Percentiles rank a stretch among this genome's conserved stretches.
These are phyloP conservation scores for Coemansia sp. DNA, from an alignment of 192 early-diverging fungal genomes.

Conservation along the genomic window DNA sequence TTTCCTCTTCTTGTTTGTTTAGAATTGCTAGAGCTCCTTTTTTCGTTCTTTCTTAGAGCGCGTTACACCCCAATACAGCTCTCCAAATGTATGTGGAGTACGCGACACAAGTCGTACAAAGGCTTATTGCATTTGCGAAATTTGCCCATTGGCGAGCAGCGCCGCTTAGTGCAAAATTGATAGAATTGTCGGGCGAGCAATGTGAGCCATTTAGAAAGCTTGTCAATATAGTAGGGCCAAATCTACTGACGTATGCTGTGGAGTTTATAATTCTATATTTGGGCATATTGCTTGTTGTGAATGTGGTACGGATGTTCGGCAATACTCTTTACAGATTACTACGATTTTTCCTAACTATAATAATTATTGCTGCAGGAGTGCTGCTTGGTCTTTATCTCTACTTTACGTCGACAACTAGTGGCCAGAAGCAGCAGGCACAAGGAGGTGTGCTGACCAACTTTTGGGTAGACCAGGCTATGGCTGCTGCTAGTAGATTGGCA, in stretches of 20 bases:
- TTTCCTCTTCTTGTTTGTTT: constrained; percentile 1
- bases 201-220: constrained; percentile 31
- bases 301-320: constrained; percentile 28
- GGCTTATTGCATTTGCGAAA: constrained; percentile 2
- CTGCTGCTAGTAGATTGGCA: constrained; percentile 15
- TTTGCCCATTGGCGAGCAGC: constrained; percentile 28
- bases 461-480: constrained; percentile 33
- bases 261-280: constrained; percentile 25
- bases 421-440: constrained; percentile 13
- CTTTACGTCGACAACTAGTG: constrained; percentile 19
- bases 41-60: neutral
- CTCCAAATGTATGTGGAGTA: constrained; percentile 24
- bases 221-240: constrained; percentile 18
- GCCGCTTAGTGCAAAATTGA: constrained; percentile 25
- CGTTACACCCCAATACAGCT: neutral
- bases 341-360: constrained; percentile 14
- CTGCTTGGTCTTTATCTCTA: constrained; percentile 35
- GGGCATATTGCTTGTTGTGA: constrained; percentile 6
- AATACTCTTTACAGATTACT: constrained; percentile 42
- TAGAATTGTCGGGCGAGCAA: constrained; percentile 18
- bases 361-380: constrained; percentile 17
- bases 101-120: constrained; percentile 13
- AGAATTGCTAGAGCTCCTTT: neutral
- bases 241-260: constrained; percentile 12
- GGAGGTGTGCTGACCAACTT: constrained; percentile 7